Evolutionary conservation across 2,329 filamentous ascomycete species (phyloP).

Genomic region (Calonectria hawksworthii): DNA sequence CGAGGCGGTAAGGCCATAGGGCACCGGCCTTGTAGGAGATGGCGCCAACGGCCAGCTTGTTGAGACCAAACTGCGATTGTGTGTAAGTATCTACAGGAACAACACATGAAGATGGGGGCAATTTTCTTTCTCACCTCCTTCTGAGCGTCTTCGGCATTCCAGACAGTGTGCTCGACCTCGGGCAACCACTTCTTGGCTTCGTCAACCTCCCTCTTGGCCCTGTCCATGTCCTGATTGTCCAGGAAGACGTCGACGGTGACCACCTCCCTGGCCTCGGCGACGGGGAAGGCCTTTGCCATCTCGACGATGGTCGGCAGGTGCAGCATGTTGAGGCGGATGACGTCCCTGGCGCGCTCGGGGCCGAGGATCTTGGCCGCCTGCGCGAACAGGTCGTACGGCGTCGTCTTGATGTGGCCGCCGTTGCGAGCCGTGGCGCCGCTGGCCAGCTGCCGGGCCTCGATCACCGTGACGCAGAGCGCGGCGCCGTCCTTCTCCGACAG

Average conservation of each 20-base stretch:
- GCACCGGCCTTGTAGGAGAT: constrained; percentile 62
- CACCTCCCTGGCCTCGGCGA: constrained; percentile 59
- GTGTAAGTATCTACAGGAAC: not conserved
- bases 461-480: constrained; percentile 54
- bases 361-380: constrained; percentile 49
- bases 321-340: constrained; percentile 60
- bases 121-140: constrained; percentile 46
- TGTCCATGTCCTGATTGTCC: constrained; percentile 52
- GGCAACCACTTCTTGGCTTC: constrained; percentile 55
- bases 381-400: constrained; percentile 58
- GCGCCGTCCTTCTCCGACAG: constrained; percentile 29
- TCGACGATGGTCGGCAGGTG: constrained; percentile 56
- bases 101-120: too few species aligned
- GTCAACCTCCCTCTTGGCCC: constrained; percentile 49
- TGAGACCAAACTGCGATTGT: constrained; percentile 51
- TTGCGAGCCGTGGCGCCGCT: constrained; percentile 68
- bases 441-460: constrained; percentile 65
- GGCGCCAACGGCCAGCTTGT: constrained; percentile 55
- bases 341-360: constrained; percentile 52
- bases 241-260: constrained; percentile 63
- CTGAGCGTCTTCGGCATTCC: constrained; percentile 51
- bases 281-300: constrained; percentile 53
- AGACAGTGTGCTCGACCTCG: constrained; percentile 53
- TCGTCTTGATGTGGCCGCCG: constrained; percentile 64
- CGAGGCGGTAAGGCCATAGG: constrained; percentile 65